Base-by-base conservation (phyloP, 2,329 filamentous ascomycete species). In the Fonsecaea nubica region DNA sequence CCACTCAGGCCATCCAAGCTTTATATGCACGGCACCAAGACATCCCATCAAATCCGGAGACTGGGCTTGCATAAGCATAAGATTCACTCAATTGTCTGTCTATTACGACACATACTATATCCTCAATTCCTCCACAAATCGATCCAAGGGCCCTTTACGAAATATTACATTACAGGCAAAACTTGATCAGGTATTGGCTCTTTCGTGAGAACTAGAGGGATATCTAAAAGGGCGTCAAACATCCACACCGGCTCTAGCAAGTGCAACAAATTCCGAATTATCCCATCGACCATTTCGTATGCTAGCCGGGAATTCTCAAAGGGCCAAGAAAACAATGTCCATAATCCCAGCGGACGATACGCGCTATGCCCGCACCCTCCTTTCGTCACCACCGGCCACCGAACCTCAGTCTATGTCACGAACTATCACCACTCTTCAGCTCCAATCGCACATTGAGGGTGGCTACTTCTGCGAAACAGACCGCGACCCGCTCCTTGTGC, bases 401-500 rank as follows among this genome's bases (percentile, higher is more conserved):
- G 78, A 82, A 72, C 56, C 76, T 8, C 66, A 76, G 32, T 59
- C 64, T 40, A 76, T 82, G 57, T 73, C 76, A 62, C 63, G 69
- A 18, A 75, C 82, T 36, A 82, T 86, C 73, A 64, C 72, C 40
- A 70, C 78, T 21, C 81, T 90, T 57, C 72, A 78, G 25, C 80
- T 89, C 32, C 74, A 79, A 56, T 78, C 81, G 8, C 87, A 90
- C 76, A 82, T 86, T 52, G 87, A 90, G 78, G 88, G 88, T 60
- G 87, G 88, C 54, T 90, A 87, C 78, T 90, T 85, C 72, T 77
- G 77, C 69, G 86, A 89, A 75, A 90, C 87, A 0, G 86, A 90
- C 76, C 80, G 83, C 63, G 81, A 84, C 68, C 71, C 79, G 1
- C 77, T 78, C 13, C 79, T 80, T 1, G 79, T 90, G 18, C 82